Percentiles rank a stretch among this genome's conserved stretches.
Evolutionary conservation across 2,329 filamentous ascomycete genomes (phyloP).

Genomic region (Colletotrichum somersetense): DNA sequence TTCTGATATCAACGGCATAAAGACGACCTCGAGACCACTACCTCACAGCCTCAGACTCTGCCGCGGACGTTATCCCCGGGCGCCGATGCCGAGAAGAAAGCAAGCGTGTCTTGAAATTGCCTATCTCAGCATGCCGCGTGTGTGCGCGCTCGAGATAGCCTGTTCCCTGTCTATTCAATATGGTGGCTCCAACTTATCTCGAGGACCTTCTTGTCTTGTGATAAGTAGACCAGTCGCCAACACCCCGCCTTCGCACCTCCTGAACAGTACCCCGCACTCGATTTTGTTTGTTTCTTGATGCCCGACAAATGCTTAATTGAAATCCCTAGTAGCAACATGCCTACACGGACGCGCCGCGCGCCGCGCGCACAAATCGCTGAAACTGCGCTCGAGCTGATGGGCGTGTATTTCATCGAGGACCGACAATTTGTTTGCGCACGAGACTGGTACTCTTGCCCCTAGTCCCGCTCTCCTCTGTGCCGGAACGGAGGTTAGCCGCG

Average conservation of each 20-base stretch:
- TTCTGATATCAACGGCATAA: neutral
- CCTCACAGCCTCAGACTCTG: neutral
- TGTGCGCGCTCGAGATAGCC: neutral
- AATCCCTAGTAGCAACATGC: neutral
- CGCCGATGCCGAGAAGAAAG: neutral
- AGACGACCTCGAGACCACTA: neutral
- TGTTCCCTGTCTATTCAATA: conserved; percentile 1
- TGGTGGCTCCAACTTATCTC: conserved; percentile 8
- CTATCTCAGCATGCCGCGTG: conserved; percentile 17
- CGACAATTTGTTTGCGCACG: conserved; percentile 21
- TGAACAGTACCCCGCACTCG: conserved; percentile 5
- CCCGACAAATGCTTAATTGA: conserved; percentile 1
- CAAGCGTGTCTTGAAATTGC: conserved; percentile 12
- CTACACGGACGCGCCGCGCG: conserved; percentile 6
- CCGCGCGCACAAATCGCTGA: conserved; percentile 12
- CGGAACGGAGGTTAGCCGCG: neutral
- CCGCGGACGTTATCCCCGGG: neutral
- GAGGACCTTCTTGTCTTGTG: neutral
- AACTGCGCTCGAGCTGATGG: conserved; percentile 23
- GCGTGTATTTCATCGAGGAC: conserved; percentile 3
- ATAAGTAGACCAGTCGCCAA: neutral
- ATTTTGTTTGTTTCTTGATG: neutral
- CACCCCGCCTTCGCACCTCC: conserved; percentile 3
- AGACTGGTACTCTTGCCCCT: neutral
- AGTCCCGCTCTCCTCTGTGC: neutral